Base-by-base conservation (phyloP, 495 filamentous ascomycete species). In the Neurospora intermedia region DNA sequence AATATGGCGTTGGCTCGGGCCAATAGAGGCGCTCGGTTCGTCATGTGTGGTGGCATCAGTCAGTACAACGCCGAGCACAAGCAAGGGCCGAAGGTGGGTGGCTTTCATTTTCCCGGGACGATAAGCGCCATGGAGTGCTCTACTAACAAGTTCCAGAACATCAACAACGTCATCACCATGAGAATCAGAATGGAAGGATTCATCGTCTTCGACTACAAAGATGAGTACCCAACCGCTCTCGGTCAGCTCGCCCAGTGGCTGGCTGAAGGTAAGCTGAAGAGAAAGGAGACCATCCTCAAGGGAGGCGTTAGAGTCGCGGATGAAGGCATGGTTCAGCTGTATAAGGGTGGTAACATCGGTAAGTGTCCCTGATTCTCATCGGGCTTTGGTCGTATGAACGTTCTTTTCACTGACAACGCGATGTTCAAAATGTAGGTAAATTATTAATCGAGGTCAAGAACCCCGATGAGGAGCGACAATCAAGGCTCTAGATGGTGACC, bases 1-100 rank as follows among this genome's bases (percentile, higher is more conserved):
- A 89, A 92, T 69, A 76, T 91, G 73, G 89, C 88, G 75, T 78
- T 92, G 20, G 81, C 77, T 18, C 81, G 88, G 31, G 83, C 91
- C 75, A 88, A 87, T 78, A 78, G 78, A 72, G 81, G 82, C 77
- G 84, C 89, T 0, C 83, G 91, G 10, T 86, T 92, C 74, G 88
- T 88, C 20, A 86, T 88, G 54, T 91, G 89, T 78, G 90, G 90
- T 10, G 80, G 71, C 16, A 84, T 85, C 40, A 76, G 78, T 41
- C 80, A 82, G 66, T 87, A 87, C 75, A 87, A 87, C 74, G 71
- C 48, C 4, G 39, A 77, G 20, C 77, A 74, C 11, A 76, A 77
- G 54, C 74, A 79, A 42, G 77, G 77, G 9, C 79, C 71, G 59
- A 78, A 73, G 81, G 76, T 78, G 40, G 70, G 72, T 23, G 1